Base-by-base conservation (phyloP, 2,329 filamentous ascomycete species). In the Paramyrothecium sp. region DNA sequence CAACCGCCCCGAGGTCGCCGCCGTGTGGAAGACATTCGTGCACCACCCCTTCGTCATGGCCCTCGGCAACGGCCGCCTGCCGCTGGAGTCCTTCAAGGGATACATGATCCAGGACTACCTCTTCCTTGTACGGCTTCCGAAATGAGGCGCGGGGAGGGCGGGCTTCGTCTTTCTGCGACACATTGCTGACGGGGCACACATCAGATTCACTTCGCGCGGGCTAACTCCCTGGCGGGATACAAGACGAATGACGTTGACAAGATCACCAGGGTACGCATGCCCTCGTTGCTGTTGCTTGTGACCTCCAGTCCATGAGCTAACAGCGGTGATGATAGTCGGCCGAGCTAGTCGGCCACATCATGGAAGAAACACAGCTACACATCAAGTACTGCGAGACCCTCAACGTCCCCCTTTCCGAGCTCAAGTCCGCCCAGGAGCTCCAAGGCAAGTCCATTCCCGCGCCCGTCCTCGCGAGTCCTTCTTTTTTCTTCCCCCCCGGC, bases 101-200 rank as follows among this genome's bases (percentile, higher is more conserved):
- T 98, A 97, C 70, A 85, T 98, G 56, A 82, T 95, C 11, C 94
- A 98, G 66, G 94, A 98, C 67, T 97, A 97, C 67, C 80, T 97
- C 4, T 98, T 95, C 68, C 77, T 97, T 48, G 90, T 95, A 66
- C 47, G 80, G 26, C 26, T 30, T 30, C 26, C 10, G n/a, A n/a
- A n/a, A n/a, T n/a, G n/a, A n/a, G n/a, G n/a, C n/a, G n/a, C n/a
- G n/a, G n/a, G n/a, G n/a, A 5, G 26, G 26, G 10, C 5, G 26
- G 26, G 26, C 10, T 30, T 4, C 26, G 26, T 30, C 26, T 10
- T 10, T 30, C 26, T 30, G 26, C 26, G 26, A 30, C 26, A 30
- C 4, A 20, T 19, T 30, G 19, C 53, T 41, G 26, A 48, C 2
- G 13, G 11, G 41, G 4, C 26, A 10, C 3, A 8, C 5, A 12